Base-by-base conservation (phyloP, 805 yeast species). In the Candida oleophila region DNA sequence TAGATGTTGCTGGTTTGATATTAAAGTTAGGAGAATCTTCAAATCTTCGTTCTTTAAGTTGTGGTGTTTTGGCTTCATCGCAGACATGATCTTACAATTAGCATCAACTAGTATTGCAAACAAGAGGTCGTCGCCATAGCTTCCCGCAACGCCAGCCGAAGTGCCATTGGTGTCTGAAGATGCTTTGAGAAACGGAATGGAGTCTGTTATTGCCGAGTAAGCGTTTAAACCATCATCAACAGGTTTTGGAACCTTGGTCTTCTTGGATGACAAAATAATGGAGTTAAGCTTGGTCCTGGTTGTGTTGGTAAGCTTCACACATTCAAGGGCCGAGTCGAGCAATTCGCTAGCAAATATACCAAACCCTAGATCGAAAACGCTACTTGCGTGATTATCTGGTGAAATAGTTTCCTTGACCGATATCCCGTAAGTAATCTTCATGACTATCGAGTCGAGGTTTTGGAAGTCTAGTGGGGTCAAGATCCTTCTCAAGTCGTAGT, bases 11-110 rank as follows among this genome's bases (percentile, higher is more conserved):
- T 66, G 78, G 52, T 77, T 80, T 55, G 80, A 80, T 1, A 92
- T 79, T 66, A 89, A 78, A 15, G 86, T 79, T 49, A 89, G 81
- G 21, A 94, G 65, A 5, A 88, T 69, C 42, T 86, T 87, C 15
- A 94, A 68, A 63, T 92, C 99, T 7, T 87, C 81, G 2, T 96
- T 90, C 52, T 86, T 87, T 32, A 92, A 62, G 4, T 85, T 77
- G 62, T 92, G 98, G 22, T 78, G 78, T 44, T 76, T 78, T 0
- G 97, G 97, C 42, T 95, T 74, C 55, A 89, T 65, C 0, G 84
- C 83, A 3, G 87, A 79, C 22, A 89, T 74, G 15, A 94, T 66
- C 46, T 80, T 71, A n/a, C 83, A 82, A 36, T 77, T 78, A 1
- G 85, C 76, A 1, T 81, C 81, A 3, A 87, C 77, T 1, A 92